phyloP scores from a whole-genome alignment of 495 filamentous ascomycete genomes.

The Neurospora pannonica region DNA sequence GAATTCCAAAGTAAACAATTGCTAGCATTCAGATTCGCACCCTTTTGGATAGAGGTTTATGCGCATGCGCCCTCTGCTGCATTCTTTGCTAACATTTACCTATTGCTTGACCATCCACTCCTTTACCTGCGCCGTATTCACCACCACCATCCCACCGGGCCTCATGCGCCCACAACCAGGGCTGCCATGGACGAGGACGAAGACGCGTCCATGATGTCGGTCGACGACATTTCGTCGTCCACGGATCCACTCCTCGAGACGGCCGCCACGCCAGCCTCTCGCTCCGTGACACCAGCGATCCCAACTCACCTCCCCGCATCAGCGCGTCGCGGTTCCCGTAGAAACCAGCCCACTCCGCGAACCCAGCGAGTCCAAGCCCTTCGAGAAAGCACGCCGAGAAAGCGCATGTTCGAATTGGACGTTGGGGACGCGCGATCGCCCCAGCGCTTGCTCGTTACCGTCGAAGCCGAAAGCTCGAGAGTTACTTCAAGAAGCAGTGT shows the following conservation, averaged over 20 bases:
- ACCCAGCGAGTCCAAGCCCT: conserved; percentile 18
- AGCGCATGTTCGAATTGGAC: conserved; percentile 45
- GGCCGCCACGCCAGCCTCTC: conserved; percentile 13
- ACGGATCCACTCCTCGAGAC: conserved; percentile 39
- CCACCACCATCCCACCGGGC: neutral
- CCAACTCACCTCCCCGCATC: conserved; percentile 9
- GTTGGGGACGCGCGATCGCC: conserved; percentile 39
- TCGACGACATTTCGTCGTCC: conserved; percentile 33
- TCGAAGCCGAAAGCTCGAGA: conserved; percentile 36
- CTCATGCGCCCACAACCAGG: conserved; percentile 1
- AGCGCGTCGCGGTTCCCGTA: conserved; percentile 17
- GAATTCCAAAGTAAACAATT: neutral
- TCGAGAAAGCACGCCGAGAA: conserved; percentile 34
- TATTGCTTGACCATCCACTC: neutral
- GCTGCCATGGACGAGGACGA: conserved; percentile 6
- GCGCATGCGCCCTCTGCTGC: neutral
- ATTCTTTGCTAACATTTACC: neutral
- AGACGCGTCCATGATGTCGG: conserved; percentile 19
- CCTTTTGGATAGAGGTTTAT: neutral
- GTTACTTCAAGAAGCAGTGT: conserved; percentile 13
- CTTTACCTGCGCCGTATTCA: too few species aligned
- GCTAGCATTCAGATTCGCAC: neutral
- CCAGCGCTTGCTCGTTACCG: conserved; percentile 43
- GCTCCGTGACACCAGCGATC: conserved; percentile 10
- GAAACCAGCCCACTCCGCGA: conserved; percentile 6